Conservation (phyloP, 1,139 yeast genomes). For the Suhomyces coccinellae region DNA sequence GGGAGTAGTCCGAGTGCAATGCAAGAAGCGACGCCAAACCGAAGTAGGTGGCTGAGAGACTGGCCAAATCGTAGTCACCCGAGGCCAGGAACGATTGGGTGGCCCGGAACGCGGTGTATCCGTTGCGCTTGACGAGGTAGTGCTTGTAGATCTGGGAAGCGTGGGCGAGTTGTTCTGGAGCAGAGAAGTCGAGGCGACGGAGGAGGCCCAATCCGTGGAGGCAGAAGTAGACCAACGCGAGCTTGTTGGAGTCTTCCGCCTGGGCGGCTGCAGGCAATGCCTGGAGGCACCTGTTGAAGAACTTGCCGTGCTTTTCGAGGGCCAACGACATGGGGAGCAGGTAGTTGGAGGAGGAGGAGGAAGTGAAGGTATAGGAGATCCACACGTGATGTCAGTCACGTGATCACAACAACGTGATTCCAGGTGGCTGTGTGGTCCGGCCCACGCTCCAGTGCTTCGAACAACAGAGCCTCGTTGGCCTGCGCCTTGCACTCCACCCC, state of each 20-base stretch:
- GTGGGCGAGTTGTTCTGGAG: slow-evolving; percentile 30
- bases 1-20: slow-evolving; percentile 42
- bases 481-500: background rate
- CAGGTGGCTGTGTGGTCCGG: too few relatives aligned
- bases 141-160: slow-evolving; percentile 51
- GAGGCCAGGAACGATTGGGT: slow-evolving; percentile 34
- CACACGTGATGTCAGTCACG: too few relatives aligned
- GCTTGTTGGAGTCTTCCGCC: slow-evolving; percentile 63
- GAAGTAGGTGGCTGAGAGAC: slow-evolving; percentile 68
- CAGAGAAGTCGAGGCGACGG: slow-evolving; percentile 33
- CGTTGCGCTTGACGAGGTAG: slow-evolving; percentile 39
- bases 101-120: slow-evolving; percentile 26
- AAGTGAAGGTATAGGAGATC: background rate
- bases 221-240: slow-evolving; percentile 67
- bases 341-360: background rate
- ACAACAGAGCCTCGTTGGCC: background rate
- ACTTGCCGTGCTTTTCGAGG: slow-evolving; percentile 44
- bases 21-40: slow-evolving; percentile 54
- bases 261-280: slow-evolving; percentile 53
- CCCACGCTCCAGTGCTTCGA: background rate
- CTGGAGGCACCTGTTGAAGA: slow-evolving; percentile 51
- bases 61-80: slow-evolving; percentile 63
- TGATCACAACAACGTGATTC: background rate
- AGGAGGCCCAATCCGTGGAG: slow-evolving; percentile 61
- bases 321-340: slow-evolving; percentile 2